Evolutionary conservation across 805 yeast species (phyloP).

Genomic region (Yarrowia divulgata): DNA sequence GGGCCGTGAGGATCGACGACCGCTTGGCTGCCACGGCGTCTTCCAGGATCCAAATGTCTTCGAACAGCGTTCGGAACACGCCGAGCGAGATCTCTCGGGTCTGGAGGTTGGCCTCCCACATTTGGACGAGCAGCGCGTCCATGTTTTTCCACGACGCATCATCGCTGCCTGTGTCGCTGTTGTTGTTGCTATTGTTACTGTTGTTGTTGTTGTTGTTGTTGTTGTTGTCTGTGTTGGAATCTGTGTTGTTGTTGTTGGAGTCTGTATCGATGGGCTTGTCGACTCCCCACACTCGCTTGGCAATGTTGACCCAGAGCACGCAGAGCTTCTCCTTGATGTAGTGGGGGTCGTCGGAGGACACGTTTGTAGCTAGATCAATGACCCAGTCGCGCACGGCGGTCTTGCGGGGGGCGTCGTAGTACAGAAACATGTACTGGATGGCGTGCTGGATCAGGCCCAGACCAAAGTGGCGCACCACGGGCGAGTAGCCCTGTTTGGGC

Average conservation of each 20-base stretch:
- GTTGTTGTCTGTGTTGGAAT: constrained; percentile 4
- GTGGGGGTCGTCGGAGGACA: constrained; percentile 76
- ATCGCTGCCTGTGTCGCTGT: constrained; percentile 43
- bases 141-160: constrained; percentile 79
- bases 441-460: constrained; percentile 78
- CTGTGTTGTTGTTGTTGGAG: neutral
- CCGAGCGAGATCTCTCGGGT: constrained; percentile 79
- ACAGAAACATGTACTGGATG: constrained; percentile 60
- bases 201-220: neutral
- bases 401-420: constrained; percentile 65
- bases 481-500: constrained; percentile 64
- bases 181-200: constrained; percentile 43
- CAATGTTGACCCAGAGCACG: constrained; percentile 87
- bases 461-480: constrained; percentile 89
- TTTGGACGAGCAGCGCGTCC: constrained; percentile 75
- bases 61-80: constrained; percentile 85
- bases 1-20: constrained; percentile 75
- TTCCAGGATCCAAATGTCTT: constrained; percentile 89
- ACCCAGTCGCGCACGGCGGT: constrained; percentile 83
- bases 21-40: constrained; percentile 89
- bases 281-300: constrained; percentile 90
- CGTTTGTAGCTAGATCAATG: constrained; percentile 72
- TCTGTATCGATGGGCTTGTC: constrained; percentile 43
- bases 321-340: constrained; percentile 90
- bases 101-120: constrained; percentile 72